A percentile compares a stretch with the other conserved stretches of the same genome.
Evolutionary conservation across 306 rosid genomes (phyloP).

Genomic region (Quercus dentata): DNA sequence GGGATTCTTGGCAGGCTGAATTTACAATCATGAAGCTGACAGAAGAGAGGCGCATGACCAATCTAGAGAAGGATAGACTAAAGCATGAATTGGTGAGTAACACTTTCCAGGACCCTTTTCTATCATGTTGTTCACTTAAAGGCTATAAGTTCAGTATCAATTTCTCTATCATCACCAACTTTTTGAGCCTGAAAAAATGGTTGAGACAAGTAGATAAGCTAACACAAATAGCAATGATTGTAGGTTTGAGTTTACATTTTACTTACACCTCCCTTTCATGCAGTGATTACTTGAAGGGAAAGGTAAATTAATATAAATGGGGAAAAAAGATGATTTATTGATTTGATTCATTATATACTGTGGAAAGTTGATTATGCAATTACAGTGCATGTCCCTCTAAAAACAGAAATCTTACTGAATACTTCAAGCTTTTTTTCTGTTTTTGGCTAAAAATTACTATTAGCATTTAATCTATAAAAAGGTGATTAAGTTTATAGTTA

Average conservation of each 20-base stretch:
- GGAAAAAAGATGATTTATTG: neutral
- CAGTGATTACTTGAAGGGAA: neutral
- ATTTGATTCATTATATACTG: neutral
- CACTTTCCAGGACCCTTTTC: neutral
- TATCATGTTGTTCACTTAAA: neutral
- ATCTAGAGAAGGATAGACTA: constrained; percentile 52
- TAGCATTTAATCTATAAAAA: neutral
- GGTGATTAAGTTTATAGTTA: neutral
- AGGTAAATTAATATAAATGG: neutral
- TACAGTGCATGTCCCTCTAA: neutral
- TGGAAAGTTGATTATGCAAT: neutral
- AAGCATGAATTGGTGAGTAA: constrained; percentile 67
- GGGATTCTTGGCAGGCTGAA: constrained; percentile 61
- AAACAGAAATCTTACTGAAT: neutral
- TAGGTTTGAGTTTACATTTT: constrained; percentile 1
- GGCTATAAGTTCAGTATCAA: neutral
- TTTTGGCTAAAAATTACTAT: neutral
- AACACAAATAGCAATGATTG: constrained; percentile 1
- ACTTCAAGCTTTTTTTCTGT: neutral
- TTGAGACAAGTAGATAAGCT: neutral
- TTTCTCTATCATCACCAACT: neutral
- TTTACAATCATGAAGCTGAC: constrained; percentile 52
- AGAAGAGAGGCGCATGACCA: constrained; percentile 50
- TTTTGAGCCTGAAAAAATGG: neutral
- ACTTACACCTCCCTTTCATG: constrained; percentile 1